Percentiles rank a stretch among this genome's conserved stretches.
These are phyloP conservation scores for Cercophora scortea DNA, from an alignment of 495 filamentous ascomycete species.

Conservation along the genomic window DNA sequence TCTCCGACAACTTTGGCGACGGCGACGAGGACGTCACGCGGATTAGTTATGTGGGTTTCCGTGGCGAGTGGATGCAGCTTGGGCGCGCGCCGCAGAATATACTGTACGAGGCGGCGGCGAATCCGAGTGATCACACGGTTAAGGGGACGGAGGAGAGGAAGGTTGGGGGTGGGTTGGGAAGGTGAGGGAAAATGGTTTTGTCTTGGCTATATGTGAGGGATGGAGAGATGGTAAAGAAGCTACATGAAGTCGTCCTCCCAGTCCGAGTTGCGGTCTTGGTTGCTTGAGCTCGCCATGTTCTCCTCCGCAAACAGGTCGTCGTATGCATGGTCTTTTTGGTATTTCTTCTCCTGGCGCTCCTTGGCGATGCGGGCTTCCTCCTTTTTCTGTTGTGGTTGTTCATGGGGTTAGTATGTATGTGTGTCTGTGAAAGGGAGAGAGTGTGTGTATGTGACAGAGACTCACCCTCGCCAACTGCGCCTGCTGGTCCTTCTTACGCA, in stretches of 20 bases:
- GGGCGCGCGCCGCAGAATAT: slow-evolving; percentile 77
- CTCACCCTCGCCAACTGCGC: slow-evolving; percentile 56
- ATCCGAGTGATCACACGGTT: slow-evolving; percentile 71
- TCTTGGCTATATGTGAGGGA: not conserved
- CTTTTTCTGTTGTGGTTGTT: slow-evolving; percentile 46
- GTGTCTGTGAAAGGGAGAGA: not conserved
- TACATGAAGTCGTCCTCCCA: slow-evolving; percentile 74
- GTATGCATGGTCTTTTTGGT: slow-evolving; percentile 90
- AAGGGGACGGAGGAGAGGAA: slow-evolving; percentile 38
- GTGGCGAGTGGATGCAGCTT: slow-evolving; percentile 82
- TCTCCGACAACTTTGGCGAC: slow-evolving; percentile 64
- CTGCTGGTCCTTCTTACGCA: slow-evolving; percentile 62
- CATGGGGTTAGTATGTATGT: not conserved
- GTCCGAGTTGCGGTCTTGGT: slow-evolving; percentile 54
- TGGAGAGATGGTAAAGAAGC: not conserved
- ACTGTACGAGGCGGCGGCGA: slow-evolving; percentile 88
- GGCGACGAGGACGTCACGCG: slow-evolving; percentile 70
- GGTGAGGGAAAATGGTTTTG: slow-evolving; percentile 4
- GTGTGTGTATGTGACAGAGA: not conserved
- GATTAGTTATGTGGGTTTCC: slow-evolving; percentile 81
- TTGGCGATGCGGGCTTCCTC: slow-evolving; percentile 71
- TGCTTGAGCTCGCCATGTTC: slow-evolving; percentile 55
- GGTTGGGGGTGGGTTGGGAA: slow-evolving; percentile 40
- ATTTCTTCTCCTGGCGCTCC: slow-evolving; percentile 81
- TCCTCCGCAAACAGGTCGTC: slow-evolving; percentile 73